Base-by-base conservation (phyloP, 140 eudicot species). In the Stevia rebaudiana region DNA sequence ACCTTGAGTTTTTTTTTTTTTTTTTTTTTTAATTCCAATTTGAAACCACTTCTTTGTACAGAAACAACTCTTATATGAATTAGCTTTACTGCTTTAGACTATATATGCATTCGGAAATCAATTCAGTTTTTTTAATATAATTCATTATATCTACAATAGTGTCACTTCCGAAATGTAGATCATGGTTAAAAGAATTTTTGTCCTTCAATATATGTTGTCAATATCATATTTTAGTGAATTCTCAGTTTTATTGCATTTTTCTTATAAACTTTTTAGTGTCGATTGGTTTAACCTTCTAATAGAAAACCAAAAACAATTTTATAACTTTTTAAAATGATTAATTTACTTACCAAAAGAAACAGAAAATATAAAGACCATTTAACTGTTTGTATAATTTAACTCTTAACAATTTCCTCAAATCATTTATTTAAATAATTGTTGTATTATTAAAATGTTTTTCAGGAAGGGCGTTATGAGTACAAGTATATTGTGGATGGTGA, bases 391-490 rank as follows among this genome's bases (percentile, higher is more conserved):
- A n/a, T n/a, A n/a, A n/a, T n/a, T n/a, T n/a, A n/a, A n/a, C n/a
- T n/a, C n/a, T n/a, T n/a, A n/a, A n/a, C n/a, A n/a, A n/a, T n/a
- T n/a, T n/a, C n/a, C n/a, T n/a, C n/a, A n/a, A n/a, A n/a, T n/a
- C n/a, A n/a, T n/a, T n/a, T n/a, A n/a, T n/a, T n/a, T n/a, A n/a
- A n/a, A n/a, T n/a, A n/a, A n/a, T n/a, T n/a, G n/a, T n/a, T n/a
- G n/a, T n/a, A n/a, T n/a, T n/a, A n/a, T n/a, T n/a, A n/a, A 1
- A 11, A 17, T 35, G 39, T 8, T n/a, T 35, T 4, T 77, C 79
- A 91, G 98, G 98, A 87, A 81, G 98, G 98, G 55, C 61, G 76
- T 52, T 87, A 87, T 16, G 98, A 91, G 80, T 91, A 91, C 89
- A 91, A 91, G 85, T 91, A 91, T 68, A 63, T 91, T 12, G 85